Percentiles rank a stretch among this genome's conserved stretches.
Conservation (phyloP, 2,329 filamentous ascomycete genomes). For the Diaporthe citrichinensis region DNA sequence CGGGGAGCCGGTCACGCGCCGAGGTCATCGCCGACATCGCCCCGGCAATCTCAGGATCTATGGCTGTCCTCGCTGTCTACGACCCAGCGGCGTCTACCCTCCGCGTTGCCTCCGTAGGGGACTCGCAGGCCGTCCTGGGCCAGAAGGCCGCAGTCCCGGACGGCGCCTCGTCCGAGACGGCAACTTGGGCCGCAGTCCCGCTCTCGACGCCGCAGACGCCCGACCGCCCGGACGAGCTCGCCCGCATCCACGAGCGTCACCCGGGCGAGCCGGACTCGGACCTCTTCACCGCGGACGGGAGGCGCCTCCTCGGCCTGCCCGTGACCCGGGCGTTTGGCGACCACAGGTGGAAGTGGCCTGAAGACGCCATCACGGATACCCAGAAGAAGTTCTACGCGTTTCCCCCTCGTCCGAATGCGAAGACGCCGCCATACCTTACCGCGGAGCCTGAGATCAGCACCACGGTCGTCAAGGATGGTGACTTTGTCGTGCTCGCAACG, state of each 20-base stretch:
- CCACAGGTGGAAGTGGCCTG: constrained; percentile 76
- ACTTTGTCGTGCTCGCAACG: constrained; percentile 76
- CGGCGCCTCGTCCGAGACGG: constrained; percentile 45
- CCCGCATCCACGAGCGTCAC: constrained; percentile 69
- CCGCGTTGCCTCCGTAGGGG: constrained; percentile 76
- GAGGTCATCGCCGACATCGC: constrained; percentile 52
- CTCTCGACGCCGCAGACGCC: constrained; percentile 78
- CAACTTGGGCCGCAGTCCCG: constrained; percentile 64
- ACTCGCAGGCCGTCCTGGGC: constrained; percentile 77
- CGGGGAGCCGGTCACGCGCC: constrained; percentile 41
- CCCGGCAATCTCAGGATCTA: constrained; percentile 66
- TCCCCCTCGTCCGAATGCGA: constrained; percentile 57
- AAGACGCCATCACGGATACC: constrained; percentile 53
- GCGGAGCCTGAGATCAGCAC: constrained; percentile 76
- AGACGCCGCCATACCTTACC: constrained; percentile 77
- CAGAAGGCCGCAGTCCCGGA: constrained; percentile 47
- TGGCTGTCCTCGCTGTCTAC: constrained; percentile 74
- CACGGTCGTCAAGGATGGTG: constrained; percentile 61
- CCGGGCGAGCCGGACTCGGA: constrained; percentile 70
- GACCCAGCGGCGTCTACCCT: constrained; percentile 67
- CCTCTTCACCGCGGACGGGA: constrained; percentile 62
- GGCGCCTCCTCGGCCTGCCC: constrained; percentile 70
- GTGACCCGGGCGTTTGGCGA: constrained; percentile 79
- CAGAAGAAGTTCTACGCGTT: constrained; percentile 64
- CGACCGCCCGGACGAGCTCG: constrained; percentile 70